phyloP scores from a whole-genome alignment of 2,329 filamentous ascomycete species.

The Pseudogymnoascus sp. region DNA sequence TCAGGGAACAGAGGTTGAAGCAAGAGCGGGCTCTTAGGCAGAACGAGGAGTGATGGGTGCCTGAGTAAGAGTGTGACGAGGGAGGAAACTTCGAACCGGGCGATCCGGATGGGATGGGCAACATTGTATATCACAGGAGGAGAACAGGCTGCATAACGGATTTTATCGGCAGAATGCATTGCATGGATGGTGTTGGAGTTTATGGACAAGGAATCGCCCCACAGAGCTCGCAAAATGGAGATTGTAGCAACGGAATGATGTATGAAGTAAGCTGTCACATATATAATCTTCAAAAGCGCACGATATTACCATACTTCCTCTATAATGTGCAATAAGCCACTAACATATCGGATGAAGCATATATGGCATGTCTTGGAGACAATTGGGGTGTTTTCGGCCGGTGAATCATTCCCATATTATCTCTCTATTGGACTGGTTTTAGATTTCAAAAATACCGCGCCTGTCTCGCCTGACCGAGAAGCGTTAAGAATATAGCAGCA shows the following conservation, averaged over 20 bases:
- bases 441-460: background rate
- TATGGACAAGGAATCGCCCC: background rate
- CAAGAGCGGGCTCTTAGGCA: conserved; percentile 12
- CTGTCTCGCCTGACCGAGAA: background rate
- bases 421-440: background rate
- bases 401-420: background rate
- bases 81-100: conserved; percentile 9
- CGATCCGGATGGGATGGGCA: background rate
- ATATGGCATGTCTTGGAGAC: background rate
- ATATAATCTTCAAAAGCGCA: background rate
- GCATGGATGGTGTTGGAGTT: conserved; percentile 1
- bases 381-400: background rate
- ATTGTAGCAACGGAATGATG: background rate
- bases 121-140: conserved; percentile 11
- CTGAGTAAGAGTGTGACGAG: background rate
- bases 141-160: conserved; percentile 14
- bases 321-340: background rate
- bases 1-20: conserved; percentile 31
- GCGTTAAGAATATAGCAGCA: background rate
- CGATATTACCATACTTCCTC: background rate
- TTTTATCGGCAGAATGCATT: background rate
- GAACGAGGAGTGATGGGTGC: background rate
- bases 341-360: background rate
- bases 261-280: background rate
- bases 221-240: background rate